Evolutionary conservation across 139 green algal species (phyloP), one percentile per base, ranked within the genome.

Genomic region (Coelastrella sp.): DNA sequence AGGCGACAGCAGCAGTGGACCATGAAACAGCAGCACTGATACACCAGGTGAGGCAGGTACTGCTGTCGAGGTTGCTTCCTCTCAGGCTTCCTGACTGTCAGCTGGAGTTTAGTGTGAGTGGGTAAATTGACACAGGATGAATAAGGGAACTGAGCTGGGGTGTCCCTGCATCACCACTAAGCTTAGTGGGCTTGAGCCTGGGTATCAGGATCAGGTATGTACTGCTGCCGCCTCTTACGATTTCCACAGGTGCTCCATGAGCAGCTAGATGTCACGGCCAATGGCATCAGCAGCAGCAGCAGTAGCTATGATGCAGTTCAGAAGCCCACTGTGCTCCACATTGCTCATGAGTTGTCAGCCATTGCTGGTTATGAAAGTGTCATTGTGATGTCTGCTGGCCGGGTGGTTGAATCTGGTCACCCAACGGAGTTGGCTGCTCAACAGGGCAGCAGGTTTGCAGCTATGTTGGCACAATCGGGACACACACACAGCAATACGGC

Each of bases 331-430:
- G 92, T 98, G n/a, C 63, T 97, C 6, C 93, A 97, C 87, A 91
- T 98, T 35, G 96, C 96, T 0, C 96, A 98, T 60, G 89, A 93
- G 8, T 85, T 97, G 59, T 68, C 89, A 19, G 87, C 91, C 0
- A 85, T 97, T 5, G 73, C 91, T 22, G 85, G 68, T 5, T 96
- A 94, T 78, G 92, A 95, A 61, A 35, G 49, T 6, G 94, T 97
- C 7, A 82, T 91, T 19, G 94, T 98, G 70, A 94, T 98, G 95
- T 94, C 94, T 49, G 87, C 35, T 0, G 96, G 96, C 0, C 17
- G 49, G 57, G 92, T 96, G 24, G 93, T 96, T 24, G 94, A 98
- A 87, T 12, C 73, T 14, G 95, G 96, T 10, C 19, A 70, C 4
- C 93, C 94, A 0, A 6, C 57, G 7, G 73, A 93, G 90, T 80